A percentile compares a stretch with the other conserved stretches of the same genome.
These are phyloP conservation scores for Juglanconis sp. DNA, from an alignment of 2,329 filamentous ascomycete genomes.

Conservation along the genomic window DNA sequence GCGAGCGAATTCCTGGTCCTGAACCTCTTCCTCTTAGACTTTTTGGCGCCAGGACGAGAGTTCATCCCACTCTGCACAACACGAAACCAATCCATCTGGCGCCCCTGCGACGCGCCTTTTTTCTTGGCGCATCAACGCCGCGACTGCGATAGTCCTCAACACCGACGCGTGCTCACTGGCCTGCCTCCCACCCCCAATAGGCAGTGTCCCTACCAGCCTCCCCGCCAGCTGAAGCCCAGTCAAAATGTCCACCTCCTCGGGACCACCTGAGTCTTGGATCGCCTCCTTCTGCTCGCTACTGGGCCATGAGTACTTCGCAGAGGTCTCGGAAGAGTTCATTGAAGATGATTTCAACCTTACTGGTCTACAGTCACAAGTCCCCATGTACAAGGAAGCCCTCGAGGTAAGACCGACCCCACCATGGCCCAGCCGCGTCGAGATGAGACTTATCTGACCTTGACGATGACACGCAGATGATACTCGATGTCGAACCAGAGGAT, in stretches of 20 bases:
- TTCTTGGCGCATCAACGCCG: not conserved
- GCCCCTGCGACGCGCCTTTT: not conserved
- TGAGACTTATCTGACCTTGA: constrained; percentile 19
- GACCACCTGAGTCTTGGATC: constrained; percentile 86
- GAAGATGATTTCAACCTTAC: constrained; percentile 99
- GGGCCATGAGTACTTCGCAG: constrained; percentile 97
- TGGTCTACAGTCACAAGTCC: constrained; percentile 88
- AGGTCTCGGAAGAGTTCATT: constrained; percentile 98
- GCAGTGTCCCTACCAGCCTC: not conserved
- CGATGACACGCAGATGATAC: constrained; percentile 67
- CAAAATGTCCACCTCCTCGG: constrained; percentile 59
- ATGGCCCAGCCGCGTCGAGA: constrained; percentile 1
- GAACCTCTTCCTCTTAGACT: not conserved
- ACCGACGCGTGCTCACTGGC: not conserved
- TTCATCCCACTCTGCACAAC: constrained; percentile 7
- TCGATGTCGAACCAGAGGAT: constrained; percentile 96
- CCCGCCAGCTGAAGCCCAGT: not conserved
- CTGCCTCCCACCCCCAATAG: not conserved
- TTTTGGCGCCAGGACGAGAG: constrained; percentile 6
- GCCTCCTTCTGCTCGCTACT: constrained; percentile 92
- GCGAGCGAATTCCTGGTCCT: not conserved
- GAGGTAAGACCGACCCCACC: constrained; percentile 53
- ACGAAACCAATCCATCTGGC: not conserved
- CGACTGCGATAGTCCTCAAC: not conserved
- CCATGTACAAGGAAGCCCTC: constrained; percentile 97